A percentile compares a stretch with the other conserved stretches of the same genome.
Conservation (phyloP, 306 rosid genomes). For the Crotalaria pallida region DNA sequence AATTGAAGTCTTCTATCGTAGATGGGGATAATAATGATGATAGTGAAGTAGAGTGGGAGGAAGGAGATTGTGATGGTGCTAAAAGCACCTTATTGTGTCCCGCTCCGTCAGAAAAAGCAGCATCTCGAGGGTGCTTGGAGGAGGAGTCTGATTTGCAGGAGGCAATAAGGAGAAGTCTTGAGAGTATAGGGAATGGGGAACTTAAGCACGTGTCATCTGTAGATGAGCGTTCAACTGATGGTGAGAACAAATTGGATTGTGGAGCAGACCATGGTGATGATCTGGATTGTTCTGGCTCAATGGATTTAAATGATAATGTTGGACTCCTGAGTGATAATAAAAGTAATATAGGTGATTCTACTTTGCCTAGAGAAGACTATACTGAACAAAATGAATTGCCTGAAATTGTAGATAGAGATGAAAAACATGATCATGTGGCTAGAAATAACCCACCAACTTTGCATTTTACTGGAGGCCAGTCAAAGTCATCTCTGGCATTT, state of each 20-base stretch:
- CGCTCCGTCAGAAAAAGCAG: conserved; percentile 27
- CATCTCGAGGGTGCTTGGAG: conserved; percentile 62
- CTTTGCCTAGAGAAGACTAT: conserved; percentile 26
- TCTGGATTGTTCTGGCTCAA: conserved; percentile 12
- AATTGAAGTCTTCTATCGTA: conserved; percentile 16
- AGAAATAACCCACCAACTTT: conserved; percentile 21
- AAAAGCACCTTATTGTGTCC: conserved; percentile 29
- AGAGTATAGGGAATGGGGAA: conserved; percentile 31
- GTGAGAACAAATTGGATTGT: conserved; percentile 11
- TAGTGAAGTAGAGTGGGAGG: conserved; percentile 85
- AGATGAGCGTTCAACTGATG: conserved; percentile 25
- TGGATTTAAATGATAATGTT: conserved; percentile 17
- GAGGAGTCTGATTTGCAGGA: conserved; percentile 81
- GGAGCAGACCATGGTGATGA: conserved; percentile 13
- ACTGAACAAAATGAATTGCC: conserved; percentile 22
- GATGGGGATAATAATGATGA: conserved; percentile 39
- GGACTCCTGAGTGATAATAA: conserved; percentile 10
- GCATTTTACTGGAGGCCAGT: conserved; percentile 27
- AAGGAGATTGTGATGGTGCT: conserved; percentile 47
- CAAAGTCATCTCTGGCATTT: conserved; percentile 22
- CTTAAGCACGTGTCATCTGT: conserved; percentile 8
- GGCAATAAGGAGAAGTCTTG: conserved; percentile 89
- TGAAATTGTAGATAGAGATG: conserved; percentile 31
- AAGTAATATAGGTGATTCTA: conserved; percentile 5
- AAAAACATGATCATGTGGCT: conserved; percentile 26